A percentile compares a stretch with the other conserved stretches of the same genome.
phyloP scores from a whole-genome alignment of 73 alveolate genomes.

The Paramecium pentaurelia region DNA sequence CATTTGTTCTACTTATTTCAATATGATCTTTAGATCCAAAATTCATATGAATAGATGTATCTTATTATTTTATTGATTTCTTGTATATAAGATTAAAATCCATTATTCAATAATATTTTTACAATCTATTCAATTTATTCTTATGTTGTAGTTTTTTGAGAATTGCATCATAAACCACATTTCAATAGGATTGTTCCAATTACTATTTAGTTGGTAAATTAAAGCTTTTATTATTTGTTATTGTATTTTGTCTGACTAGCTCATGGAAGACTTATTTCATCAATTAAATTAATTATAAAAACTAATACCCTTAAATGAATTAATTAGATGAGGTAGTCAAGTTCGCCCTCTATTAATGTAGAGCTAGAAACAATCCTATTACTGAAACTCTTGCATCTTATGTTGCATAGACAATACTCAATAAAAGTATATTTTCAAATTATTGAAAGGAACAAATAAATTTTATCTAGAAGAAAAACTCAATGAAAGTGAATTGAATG shows the following conservation, averaged over 20 bases:
- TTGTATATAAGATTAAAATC: not conserved
- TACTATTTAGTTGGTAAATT: not conserved
- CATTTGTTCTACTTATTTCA: not conserved
- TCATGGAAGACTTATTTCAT: not conserved
- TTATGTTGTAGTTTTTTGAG: not conserved
- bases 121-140: not conserved
- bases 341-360: conserved; percentile 83
- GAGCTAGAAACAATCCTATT: conserved; percentile 89
- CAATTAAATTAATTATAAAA: not conserved
- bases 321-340: conserved; percentile 85
- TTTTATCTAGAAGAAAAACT: conserved; percentile 78
- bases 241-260: not conserved
- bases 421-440: conserved; percentile 63
- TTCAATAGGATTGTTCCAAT: not conserved
- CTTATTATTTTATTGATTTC: not conserved
- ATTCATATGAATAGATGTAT: not conserved
- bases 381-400: conserved; percentile 92
- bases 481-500: conserved; percentile 83
- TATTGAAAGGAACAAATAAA: conserved; percentile 65
- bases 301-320: conserved; percentile 59
- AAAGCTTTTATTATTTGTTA: not conserved
- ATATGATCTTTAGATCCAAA: not conserved
- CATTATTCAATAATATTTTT: not conserved
- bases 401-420: conserved; percentile 83
- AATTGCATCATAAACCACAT: not conserved